Base-by-base conservation (phyloP, 768 basidiomycete genomes). In the Tricholoma sp. region DNA sequence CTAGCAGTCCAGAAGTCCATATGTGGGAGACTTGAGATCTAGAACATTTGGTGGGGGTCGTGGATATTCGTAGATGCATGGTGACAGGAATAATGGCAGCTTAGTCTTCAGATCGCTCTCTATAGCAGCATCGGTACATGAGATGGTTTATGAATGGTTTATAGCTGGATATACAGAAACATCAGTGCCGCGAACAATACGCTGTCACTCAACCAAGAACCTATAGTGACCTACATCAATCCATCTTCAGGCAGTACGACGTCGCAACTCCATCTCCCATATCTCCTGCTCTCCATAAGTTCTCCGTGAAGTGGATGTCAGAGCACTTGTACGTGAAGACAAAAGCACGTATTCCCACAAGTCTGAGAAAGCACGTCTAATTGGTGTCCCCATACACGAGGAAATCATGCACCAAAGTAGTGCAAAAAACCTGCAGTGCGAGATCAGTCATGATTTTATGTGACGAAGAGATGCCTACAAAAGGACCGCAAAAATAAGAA, bases 401-500 rank as follows among this genome's bases (percentile, higher is more conserved):
- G 85, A 85, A 50, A 88, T 68, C 57, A 86, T 68, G 63, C 86
- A 89, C 83, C 86, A 86, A 41, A 77, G 76, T 6, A 87, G 63
- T 29, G 79, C 72, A 13, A 78, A 75, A 37, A 78, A 65, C 37
- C 82, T 84, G 62, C 24, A 37, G 52, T 20, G 24, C 51, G 39
- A 15, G 54, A 33, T 57, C 45, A 63, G 36, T 10, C 28, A 50
- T 15, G 53, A 57, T 33, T 48, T 17, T 6, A 41, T 20, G 24
- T 34, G 50, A 15, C 6, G 53, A 50, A 56, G 34, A 45, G 17
- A 36, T 11, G 45, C 41, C 50, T 52, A 65, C 84, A 85, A 63
- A 53, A 86, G 71, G 47, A 79, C 56, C 11, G 69, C 77, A 31
- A 86, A 69, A 34, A 82, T 57, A 37, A 80, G 62, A 17, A 84